Percentiles rank a stretch among this genome's conserved stretches.
These are phyloP conservation scores for Teratosphaeria epicoccoides DNA, from an alignment of 2,329 filamentous ascomycete genomes.

Conservation along the genomic window DNA sequence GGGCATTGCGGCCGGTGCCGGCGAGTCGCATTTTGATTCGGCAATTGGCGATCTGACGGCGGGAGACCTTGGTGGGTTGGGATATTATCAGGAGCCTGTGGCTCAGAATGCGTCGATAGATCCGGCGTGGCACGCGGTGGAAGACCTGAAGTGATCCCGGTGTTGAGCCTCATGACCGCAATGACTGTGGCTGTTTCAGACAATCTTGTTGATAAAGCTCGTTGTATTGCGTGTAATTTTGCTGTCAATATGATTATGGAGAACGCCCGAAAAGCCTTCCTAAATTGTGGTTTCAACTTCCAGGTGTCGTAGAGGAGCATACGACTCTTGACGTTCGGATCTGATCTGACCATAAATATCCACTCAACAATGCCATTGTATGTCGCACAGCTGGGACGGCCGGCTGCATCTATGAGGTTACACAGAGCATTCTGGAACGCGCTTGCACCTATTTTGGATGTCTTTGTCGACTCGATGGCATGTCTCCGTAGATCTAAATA, in stretches of 20 bases:
- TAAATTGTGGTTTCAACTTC: no score
- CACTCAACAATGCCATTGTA: slow-evolving; percentile 9
- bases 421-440: slow-evolving; percentile 1
- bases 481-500: neutral
- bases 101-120: slow-evolving; percentile 18
- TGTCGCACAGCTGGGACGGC: slow-evolving; percentile 2
- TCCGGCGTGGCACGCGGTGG: slow-evolving; percentile 16
- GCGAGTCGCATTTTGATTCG: slow-evolving; percentile 20
- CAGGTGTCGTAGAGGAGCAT: no score
- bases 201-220: slow-evolving; percentile 4
- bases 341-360: no score
- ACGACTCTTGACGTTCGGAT: no score
- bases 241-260: neutral
- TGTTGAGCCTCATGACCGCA: neutral
- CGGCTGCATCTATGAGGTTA: slow-evolving; percentile 5
- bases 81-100: slow-evolving; percentile 17
- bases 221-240: neutral
- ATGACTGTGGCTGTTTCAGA: neutral
- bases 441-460: neutral
- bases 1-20: slow-evolving; percentile 1
- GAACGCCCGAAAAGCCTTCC: no score
- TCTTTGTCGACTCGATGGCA: neutral
- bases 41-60: slow-evolving; percentile 20
- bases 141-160: slow-evolving; percentile 4
- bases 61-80: slow-evolving; percentile 7